phyloP scores from a whole-genome alignment of 805 yeast genomes.

The Myxozyma udenii region DNA sequence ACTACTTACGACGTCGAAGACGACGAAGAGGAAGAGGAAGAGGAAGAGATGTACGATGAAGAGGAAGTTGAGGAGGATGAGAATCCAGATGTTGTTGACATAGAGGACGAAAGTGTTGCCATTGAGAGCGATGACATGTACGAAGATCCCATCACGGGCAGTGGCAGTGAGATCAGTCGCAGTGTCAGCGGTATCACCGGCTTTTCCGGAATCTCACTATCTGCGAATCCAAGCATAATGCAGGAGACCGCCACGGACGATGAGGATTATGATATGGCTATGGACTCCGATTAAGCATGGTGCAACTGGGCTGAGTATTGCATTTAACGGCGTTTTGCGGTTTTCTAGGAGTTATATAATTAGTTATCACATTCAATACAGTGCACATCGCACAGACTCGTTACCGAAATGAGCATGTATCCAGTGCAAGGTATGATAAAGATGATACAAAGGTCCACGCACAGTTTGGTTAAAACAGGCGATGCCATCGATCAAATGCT shows the following conservation, averaged over 20 bases:
- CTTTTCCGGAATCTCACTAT: neutral
- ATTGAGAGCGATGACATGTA: slow-evolving; percentile 4
- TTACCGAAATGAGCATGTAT: too few species aligned
- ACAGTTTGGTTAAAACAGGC: too few species aligned
- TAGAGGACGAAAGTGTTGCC: slow-evolving; percentile 9
- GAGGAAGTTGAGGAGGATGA: slow-evolving; percentile 7
- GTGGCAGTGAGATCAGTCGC: neutral
- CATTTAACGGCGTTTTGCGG: neutral
- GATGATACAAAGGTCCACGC: too few species aligned
- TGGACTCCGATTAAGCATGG: slow-evolving; percentile 19
- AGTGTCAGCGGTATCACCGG: neutral
- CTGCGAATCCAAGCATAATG: slow-evolving; percentile 6
- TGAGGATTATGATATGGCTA: slow-evolving; percentile 26
- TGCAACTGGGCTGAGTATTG: neutral
- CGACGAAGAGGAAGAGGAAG: slow-evolving; percentile 21
- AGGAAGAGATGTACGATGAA: slow-evolving; percentile 11
- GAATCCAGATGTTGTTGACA: slow-evolving; percentile 9
- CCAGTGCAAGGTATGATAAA: too few species aligned
- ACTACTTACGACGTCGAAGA: slow-evolving; percentile 27
- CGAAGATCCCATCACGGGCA: neutral
- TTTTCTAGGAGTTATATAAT: neutral
- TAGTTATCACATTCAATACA: too few species aligned
- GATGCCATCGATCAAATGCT: too few species aligned
- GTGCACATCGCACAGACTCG: too few species aligned
- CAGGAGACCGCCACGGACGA: slow-evolving; percentile 6